Conservation (phyloP, 1,284 basidiomycete species). For the Schizophyllum amplum region DNA sequence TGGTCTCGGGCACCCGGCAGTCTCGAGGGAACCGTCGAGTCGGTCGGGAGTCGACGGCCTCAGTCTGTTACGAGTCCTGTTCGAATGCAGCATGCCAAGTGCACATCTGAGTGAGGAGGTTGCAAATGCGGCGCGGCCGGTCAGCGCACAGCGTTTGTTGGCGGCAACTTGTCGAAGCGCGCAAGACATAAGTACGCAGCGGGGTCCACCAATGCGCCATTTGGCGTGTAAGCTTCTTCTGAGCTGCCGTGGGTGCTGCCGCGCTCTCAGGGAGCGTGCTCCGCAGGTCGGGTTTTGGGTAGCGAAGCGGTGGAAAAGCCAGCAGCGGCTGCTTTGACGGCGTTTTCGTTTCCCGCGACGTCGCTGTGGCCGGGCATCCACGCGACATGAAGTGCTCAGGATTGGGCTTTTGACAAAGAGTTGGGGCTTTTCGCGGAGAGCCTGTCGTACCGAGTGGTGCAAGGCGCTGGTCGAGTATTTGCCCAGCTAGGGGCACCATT, state of each 20-base stretch:
- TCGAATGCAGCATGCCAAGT: constrained; percentile 2
- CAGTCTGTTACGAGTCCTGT: neutral
- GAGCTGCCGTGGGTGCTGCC: neutral
- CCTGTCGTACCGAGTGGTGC: constrained; percentile 8
- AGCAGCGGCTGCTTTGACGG: constrained; percentile 13
- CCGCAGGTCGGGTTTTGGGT: neutral
- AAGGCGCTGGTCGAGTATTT: constrained; percentile 14
- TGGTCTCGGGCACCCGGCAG: neutral
- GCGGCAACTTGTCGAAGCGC: neutral
- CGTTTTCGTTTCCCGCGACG: constrained; percentile 6
- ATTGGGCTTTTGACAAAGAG: too few relatives aligned
- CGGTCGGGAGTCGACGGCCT: neutral
- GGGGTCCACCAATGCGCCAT: neutral
- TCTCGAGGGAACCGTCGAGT: neutral
- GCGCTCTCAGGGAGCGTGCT: neutral
- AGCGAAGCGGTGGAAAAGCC: constrained; percentile 3
- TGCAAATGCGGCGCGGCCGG: neutral
- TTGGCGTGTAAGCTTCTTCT: neutral
- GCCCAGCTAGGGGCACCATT: constrained; percentile 7
- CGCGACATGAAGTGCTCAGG: constrained; percentile 7
- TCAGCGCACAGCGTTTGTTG: neutral
- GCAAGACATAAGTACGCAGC: too few relatives aligned
- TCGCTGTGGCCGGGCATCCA: constrained; percentile 17
- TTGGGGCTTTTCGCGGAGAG: neutral
- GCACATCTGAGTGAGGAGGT: neutral